Base-by-base conservation (phyloP, 352 stramenopile genomes). In the Aphanomyces euteiches region DNA sequence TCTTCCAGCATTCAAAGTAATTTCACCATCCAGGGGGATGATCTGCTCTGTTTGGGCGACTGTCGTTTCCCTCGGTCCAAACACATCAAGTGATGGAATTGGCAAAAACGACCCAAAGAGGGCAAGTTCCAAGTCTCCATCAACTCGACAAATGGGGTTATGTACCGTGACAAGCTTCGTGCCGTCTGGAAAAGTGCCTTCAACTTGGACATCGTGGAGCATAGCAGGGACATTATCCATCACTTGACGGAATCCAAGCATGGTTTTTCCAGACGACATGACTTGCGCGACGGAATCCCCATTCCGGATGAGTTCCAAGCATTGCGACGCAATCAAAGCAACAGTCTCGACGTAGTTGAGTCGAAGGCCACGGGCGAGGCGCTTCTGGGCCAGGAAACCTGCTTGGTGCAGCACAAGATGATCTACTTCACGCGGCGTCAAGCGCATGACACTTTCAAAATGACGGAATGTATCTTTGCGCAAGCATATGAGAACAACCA, bases 81-180 rank as follows among this genome's bases (percentile, higher is more conserved):
- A 96, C 10, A 74, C 69, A 3, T 86, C 78, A 3, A 96, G 74
- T 58, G 85, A 75, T 4, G 96, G 96, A 17, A 97, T 73, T 4
- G 94, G 93, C 36, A 98, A 82, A 75, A 98, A 98, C 4, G 88
- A 98, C 17, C 96, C 96, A 66, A 98, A 88, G n/a, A 99, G 78
- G 5, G 95, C 95, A 43, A 98, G 75, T 47, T 79, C 73, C 61
- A 98, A 78, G 78, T 98, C 84, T 13, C 95, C 95, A 71, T 98
- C 82, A 40, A 90, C 56, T 37, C 74, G 80, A n/a, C 78, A 65
- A 77, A 98, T 98, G 17, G 96, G 96, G 72, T 92, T 79, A 76
- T 98, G 93, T 28, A 98, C 79, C 37, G 96, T 99, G 60, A 98
- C 83, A 50, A 99, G 86, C 78, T 99, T 99, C 8, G 96, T 99